Percentiles rank a stretch among this genome's conserved stretches.
phyloP scores from a whole-genome alignment of 2,329 filamentous ascomycete species.

The Penicillium sp. region DNA sequence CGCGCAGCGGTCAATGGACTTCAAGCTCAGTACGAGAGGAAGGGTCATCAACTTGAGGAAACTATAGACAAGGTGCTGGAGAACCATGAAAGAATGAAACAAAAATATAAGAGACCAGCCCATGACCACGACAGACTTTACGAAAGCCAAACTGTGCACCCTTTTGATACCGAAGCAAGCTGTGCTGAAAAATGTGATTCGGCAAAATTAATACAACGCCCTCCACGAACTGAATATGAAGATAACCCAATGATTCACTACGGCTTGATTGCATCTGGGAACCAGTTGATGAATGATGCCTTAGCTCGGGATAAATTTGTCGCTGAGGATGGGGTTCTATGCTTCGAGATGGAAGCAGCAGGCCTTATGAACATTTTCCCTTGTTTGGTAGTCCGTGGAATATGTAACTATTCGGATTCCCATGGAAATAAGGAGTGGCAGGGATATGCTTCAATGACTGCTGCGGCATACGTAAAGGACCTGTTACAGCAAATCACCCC shows the following conservation, averaged over 20 bases:
- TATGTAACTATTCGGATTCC: background rate
- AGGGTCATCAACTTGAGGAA: constrained; percentile 16
- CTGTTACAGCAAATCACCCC: background rate
- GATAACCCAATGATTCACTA: constrained; percentile 9
- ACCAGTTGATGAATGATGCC: constrained; percentile 12
- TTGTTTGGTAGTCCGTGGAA: background rate
- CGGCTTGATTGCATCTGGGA: constrained; percentile 15
- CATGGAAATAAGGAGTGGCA: background rate
- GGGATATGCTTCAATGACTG: background rate
- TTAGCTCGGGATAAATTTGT: background rate
- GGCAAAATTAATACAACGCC: constrained; percentile 7
- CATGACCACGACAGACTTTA: constrained; percentile 14
- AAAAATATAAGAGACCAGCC: constrained; percentile 16
- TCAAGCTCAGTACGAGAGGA: constrained; percentile 9
- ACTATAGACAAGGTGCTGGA: constrained; percentile 9
- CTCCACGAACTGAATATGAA: constrained; percentile 1
- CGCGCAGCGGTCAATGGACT: constrained; percentile 11
- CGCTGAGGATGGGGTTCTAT: background rate
- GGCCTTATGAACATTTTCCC: background rate
- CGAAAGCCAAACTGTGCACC: constrained; percentile 12
- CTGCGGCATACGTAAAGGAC: background rate
- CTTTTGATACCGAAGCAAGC: background rate
- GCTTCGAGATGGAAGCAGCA: background rate
- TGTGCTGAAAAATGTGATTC: constrained; percentile 7
- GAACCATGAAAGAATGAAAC: background rate